Conservation (phyloP, 2,329 filamentous ascomycete genomes). For the Hypoxylon sp. region DNA sequence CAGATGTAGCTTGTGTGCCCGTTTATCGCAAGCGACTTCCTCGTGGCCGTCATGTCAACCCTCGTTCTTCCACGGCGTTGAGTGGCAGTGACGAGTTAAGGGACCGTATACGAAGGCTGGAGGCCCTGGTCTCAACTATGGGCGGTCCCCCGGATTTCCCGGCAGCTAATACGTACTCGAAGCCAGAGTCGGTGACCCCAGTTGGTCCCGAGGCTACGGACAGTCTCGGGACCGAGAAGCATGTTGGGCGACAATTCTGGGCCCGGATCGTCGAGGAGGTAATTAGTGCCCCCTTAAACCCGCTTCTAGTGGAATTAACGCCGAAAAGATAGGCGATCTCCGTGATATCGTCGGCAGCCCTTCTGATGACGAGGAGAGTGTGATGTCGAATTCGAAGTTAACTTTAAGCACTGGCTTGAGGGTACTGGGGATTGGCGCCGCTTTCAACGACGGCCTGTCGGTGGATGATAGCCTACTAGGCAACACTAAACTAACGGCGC, state of each 20-base stretch:
- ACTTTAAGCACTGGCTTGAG: conserved; percentile 2
- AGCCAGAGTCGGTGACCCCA: background rate
- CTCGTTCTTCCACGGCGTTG: background rate
- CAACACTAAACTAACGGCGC: conserved; percentile 11
- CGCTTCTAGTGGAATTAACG: background rate
- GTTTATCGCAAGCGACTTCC: conserved; percentile 36
- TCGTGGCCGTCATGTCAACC: conserved; percentile 30
- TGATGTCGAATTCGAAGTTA: conserved; percentile 17
- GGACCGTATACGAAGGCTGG: conserved; percentile 28
- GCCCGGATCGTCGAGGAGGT: conserved; percentile 31
- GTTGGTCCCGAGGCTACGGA: background rate
- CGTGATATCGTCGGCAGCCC: conserved; percentile 22
- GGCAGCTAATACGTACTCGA: background rate
- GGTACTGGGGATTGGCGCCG: conserved; percentile 12
- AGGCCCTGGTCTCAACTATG: conserved; percentile 20
- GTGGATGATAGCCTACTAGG: background rate
- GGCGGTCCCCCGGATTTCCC: conserved; percentile 5
- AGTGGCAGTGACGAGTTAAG: conserved; percentile 23
- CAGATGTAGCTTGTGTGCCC: conserved; percentile 26
- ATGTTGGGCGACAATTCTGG: conserved; percentile 26
- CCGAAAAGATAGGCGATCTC: conserved; percentile 25
- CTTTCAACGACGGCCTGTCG: background rate
- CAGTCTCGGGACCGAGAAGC: conserved; percentile 9
- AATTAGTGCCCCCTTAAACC: background rate
- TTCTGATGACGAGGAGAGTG: conserved; percentile 31